Evolutionary conservation across 768 basidiomycete genomes (phyloP).

Genomic region (Trametes villosa): DNA sequence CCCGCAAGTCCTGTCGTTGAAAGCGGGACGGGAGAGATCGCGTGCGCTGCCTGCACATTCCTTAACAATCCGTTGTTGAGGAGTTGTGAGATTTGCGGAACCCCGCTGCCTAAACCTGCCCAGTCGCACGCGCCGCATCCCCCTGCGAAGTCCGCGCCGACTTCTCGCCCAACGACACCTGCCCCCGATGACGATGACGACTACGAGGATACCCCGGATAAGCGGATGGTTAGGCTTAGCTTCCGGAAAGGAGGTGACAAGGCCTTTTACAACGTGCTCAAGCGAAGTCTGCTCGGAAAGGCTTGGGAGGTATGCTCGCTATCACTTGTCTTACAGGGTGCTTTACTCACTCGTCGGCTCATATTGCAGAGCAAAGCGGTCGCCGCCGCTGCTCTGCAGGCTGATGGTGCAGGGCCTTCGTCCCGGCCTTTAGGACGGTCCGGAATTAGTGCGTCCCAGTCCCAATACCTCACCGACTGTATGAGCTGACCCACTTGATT

Average conservation of each 20-base stretch:
- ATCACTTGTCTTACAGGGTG: background rate
- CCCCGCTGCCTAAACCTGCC: constrained; percentile 54
- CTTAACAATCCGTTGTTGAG: constrained; percentile 78
- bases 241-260: constrained; percentile 93
- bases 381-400: constrained; percentile 18
- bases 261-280: constrained; percentile 76
- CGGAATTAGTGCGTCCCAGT: constrained; percentile 62
- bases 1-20: constrained; percentile 4
- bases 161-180: constrained; percentile 63
- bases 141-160: constrained; percentile 61
- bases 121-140: constrained; percentile 29
- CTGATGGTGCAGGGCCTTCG: background rate
- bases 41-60: constrained; percentile 92
- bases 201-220: constrained; percentile 40
- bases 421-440: constrained; percentile 37
- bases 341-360: background rate
- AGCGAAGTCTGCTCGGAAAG: constrained; percentile 68
- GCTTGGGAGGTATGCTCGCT: constrained; percentile 67
- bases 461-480: background rate
- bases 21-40: constrained; percentile 40
- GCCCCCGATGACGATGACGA: constrained; percentile 38
- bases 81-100: constrained; percentile 86
- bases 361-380: constrained; percentile 36
- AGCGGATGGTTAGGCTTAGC: constrained; percentile 76
- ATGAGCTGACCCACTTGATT: background rate